Evolutionary conservation across 192 early-diverging fungal species (phyloP).

Genomic region (Phycomyces nitens): DNA sequence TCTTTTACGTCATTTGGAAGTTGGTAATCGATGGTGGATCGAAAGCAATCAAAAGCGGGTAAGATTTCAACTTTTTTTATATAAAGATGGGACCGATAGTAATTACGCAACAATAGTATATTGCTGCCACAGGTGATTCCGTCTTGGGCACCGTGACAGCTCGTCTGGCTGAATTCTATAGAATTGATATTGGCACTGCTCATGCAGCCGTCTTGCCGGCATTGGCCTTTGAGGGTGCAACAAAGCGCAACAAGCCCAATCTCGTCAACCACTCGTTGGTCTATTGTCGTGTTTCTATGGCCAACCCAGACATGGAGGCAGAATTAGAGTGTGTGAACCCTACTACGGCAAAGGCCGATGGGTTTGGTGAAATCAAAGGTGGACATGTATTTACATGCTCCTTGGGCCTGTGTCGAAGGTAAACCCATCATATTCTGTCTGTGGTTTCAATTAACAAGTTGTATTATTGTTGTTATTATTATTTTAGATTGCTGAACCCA

Average conservation of each 20-base stretch:
- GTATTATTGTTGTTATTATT: too few relatives aligned
- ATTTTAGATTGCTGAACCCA: conserved; percentile 66
- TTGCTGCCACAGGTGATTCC: conserved; percentile 79
- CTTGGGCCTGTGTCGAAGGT: conserved; percentile 72
- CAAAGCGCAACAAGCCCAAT: conserved; percentile 85
- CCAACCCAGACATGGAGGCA: conserved; percentile 96
- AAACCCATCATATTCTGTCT: conserved; percentile 9
- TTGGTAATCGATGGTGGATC: conserved; percentile 65
- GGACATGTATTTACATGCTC: conserved; percentile 82
- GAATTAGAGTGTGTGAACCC: conserved; percentile 91
- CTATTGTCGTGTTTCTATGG: conserved; percentile 79
- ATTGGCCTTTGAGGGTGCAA: conserved; percentile 93
- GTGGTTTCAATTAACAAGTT: too few relatives aligned
- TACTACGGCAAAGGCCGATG: conserved; percentile 75
- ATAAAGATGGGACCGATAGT: too few relatives aligned
- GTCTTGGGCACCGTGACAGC: conserved; percentile 80
- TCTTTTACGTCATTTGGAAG: conserved; percentile 51
- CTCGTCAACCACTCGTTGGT: conserved; percentile 73
- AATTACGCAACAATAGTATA: conserved; percentile 59
- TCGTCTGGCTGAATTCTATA: conserved; percentile 70
- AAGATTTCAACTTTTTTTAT: conserved; percentile 17
- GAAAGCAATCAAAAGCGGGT: conserved; percentile 77
- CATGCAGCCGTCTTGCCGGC: conserved; percentile 74
- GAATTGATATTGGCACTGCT: conserved; percentile 92
- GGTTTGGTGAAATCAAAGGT: conserved; percentile 83